Percentiles rank a stretch among this genome's conserved stretches.
phyloP scores from a whole-genome alignment of 2,329 filamentous ascomycete genomes.

The Coleophoma cylindrospora region DNA sequence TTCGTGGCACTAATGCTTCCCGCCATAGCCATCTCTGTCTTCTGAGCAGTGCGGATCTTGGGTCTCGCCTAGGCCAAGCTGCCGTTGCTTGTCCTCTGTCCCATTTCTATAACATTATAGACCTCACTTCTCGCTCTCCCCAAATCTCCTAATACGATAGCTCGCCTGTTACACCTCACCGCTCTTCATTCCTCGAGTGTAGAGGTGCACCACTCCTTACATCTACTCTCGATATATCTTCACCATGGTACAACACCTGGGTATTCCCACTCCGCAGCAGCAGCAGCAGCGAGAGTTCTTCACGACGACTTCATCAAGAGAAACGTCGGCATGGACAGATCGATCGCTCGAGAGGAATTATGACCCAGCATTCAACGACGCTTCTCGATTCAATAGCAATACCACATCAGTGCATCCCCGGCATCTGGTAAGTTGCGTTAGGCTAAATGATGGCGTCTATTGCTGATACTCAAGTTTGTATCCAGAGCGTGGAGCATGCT shows the following conservation, averaged over 20 bases:
- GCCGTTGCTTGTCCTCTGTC: slow-evolving; percentile 11
- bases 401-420: slow-evolving; percentile 4
- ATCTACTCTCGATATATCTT: slow-evolving; percentile 6
- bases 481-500: slow-evolving; percentile 12
- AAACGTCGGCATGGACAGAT: neutral
- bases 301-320: neutral
- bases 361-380: slow-evolving; percentile 8
- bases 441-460: no score
- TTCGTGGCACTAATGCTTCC: no score
- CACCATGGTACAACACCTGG: slow-evolving; percentile 19
- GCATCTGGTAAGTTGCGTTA: slow-evolving; percentile 7
- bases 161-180: slow-evolving; percentile 24
- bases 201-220: slow-evolving; percentile 1
- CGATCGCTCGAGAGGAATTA: neutral
- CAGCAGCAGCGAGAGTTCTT: slow-evolving; percentile 5
- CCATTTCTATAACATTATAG: slow-evolving; percentile 11
- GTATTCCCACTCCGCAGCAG: slow-evolving; percentile 12
- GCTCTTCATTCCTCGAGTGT: slow-evolving; percentile 6
- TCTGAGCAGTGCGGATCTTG: neutral
- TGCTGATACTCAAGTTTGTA: neutral
- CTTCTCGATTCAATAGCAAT: slow-evolving; percentile 7
- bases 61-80: slow-evolving; percentile 12
- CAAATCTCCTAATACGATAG: slow-evolving; percentile 24
- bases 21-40: no score
- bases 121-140: slow-evolving; percentile 2